Percentiles rank a stretch among this genome's conserved stretches.
phyloP scores from a whole-genome alignment of 148 eudicot genomes.

The Limonium bicolor region DNA sequence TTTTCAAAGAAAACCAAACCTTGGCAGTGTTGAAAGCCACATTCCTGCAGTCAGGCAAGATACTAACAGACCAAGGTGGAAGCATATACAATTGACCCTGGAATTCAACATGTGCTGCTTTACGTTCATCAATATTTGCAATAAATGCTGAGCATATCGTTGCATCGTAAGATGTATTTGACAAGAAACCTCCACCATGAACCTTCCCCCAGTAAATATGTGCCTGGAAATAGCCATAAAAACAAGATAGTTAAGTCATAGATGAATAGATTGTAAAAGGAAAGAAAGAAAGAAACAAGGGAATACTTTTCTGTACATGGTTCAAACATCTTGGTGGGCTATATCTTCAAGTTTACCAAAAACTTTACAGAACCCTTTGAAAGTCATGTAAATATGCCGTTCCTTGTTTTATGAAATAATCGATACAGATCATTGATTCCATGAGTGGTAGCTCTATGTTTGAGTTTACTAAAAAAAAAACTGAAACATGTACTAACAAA shows the following conservation, averaged over 20 bases:
- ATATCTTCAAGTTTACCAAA: no score
- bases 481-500: no score
- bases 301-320: no score
- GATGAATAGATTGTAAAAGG: not conserved
- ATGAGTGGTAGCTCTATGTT: no score
- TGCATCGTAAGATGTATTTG: slow-evolving; percentile 12
- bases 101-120: slow-evolving; percentile 44
- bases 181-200: slow-evolving; percentile 4
- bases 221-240: slow-evolving; percentile 32
- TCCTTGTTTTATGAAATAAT: no score
- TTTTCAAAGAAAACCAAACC: slow-evolving; percentile 22
- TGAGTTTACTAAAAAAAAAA: no score
- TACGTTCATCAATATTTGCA: slow-evolving; percentile 85
- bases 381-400: no score
- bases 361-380: no score
- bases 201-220: slow-evolving; percentile 46
- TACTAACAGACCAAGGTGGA: slow-evolving; percentile 98
- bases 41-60: slow-evolving; percentile 83
- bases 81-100: slow-evolving; percentile 43
- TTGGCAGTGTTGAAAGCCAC: slow-evolving; percentile 80
- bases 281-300: not conserved
- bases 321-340: no score
- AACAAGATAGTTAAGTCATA: not conserved
- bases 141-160: slow-evolving; percentile 76
- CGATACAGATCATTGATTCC: no score